Base-by-base conservation (phyloP, 75 land plant genomes). In the Pseudotsuga menziesii region DNA sequence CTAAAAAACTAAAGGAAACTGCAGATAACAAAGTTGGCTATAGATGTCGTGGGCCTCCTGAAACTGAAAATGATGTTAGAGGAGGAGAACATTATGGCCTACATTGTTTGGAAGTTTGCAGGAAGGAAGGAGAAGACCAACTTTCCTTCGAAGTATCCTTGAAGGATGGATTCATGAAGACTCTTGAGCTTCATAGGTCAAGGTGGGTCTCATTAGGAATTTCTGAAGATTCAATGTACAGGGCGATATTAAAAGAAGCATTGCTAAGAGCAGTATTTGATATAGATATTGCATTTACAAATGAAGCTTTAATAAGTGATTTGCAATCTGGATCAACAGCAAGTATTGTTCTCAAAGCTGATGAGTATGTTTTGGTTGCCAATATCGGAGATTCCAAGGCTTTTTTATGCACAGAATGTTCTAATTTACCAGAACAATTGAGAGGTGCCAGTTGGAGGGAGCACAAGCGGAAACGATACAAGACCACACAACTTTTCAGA, bases 301-400 rank as follows among this genome's bases (percentile, higher is more conserved):
- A n/a, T n/a, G n/a, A 35, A 35, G 36, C 36, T 35, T 2, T 35
- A 1, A 35, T 35, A 35, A 1, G 36, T 35, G 36, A 35, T 35
- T 2, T 35, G 2, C 36, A 35, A 35, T 35, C 1, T 35, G 98
- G 98, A 52, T 81, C 95, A 54, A 95, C 98, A 23, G 94, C 98
- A 5, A 84, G 91, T 73, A 81, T 95, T 73, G 86, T 88, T 69
- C 77, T 95, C 13, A 76, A 86, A 57, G 89, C 85, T 44, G 84
- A 88, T 70, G 85, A 81, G 61, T 88, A 90, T 73, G 78, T 92
- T 76, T 89, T 95, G 76, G 89, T 82, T 84, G 91, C 95, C 16
- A 88, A 88, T 75, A 75, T 95, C 54, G 95, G 98, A n/a, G 98
- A 95, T 75, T 92, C 98, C 54, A 90, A 91, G 72, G 95, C 95